A percentile compares a stretch with the other conserved stretches of the same genome.
Conservation (phyloP, 305 asterid genomes). For the Fraxinus sp. region DNA sequence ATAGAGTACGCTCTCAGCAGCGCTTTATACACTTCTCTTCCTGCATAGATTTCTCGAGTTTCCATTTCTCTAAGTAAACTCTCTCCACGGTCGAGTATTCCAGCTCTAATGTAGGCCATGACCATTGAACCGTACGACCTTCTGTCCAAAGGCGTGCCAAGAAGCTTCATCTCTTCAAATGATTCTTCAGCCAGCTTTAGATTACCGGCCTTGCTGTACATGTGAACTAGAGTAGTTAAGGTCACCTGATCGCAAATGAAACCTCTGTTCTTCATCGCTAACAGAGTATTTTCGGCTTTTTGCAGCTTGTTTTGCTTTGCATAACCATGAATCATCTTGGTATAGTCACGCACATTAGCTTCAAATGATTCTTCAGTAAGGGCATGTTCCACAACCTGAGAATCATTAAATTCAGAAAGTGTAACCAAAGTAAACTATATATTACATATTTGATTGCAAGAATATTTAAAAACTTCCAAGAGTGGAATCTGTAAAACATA, state of each 20-base stretch:
- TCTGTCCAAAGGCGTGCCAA: conserved; percentile 64
- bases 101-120: conserved; percentile 90
- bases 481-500: background rate
- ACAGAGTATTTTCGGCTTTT: conserved; percentile 61
- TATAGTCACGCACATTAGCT: conserved; percentile 72
- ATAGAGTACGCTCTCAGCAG: conserved; percentile 74
- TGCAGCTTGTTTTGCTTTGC: conserved; percentile 52
- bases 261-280: conserved; percentile 64
- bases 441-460: background rate
- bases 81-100: conserved; percentile 55
- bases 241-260: conserved; percentile 79
- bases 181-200: conserved; percentile 56
- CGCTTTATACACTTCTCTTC: conserved; percentile 84
- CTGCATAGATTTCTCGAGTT: conserved; percentile 59
- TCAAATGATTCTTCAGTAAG: conserved; percentile 74
- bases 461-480: background rate
- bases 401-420: conserved; percentile 11
- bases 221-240: conserved; percentile 70
- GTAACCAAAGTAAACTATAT: background rate
- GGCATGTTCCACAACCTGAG: conserved; percentile 68
- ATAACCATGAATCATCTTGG: conserved; percentile 66
- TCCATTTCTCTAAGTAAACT: conserved; percentile 65
- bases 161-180: conserved; percentile 78
- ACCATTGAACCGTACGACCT: conserved; percentile 86
- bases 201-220: conserved; percentile 87